Percentiles rank a stretch among this genome's conserved stretches.
Evolutionary conservation across 805 yeast species (phyloP).

Genomic region (Pichia heedii): DNA sequence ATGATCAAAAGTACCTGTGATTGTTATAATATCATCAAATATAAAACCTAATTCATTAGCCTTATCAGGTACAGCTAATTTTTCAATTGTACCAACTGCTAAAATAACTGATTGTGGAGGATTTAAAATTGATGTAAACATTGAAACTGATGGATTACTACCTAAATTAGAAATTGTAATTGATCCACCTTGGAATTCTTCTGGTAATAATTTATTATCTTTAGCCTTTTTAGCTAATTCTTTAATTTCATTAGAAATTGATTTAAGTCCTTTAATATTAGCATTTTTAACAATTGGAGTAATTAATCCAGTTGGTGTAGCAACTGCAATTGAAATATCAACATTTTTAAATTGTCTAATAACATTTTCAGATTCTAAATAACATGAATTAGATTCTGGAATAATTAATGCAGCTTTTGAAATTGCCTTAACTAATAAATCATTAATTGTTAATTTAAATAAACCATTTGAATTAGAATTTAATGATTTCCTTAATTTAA

Average conservation of each 20-base stretch:
- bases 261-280: slow-evolving; percentile 73
- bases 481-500: slow-evolving; percentile 85
- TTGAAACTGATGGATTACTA: slow-evolving; percentile 89
- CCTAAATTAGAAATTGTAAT: slow-evolving; percentile 98
- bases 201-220: slow-evolving; percentile 85
- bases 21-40: slow-evolving; percentile 82
- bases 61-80: slow-evolving; percentile 87
- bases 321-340: slow-evolving; percentile 97
- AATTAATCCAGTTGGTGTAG: slow-evolving; percentile 94
- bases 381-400: slow-evolving; percentile 89
- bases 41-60: slow-evolving; percentile 86
- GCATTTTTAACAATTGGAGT: slow-evolving; percentile 94
- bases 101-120: slow-evolving; percentile 95
- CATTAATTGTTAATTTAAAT: slow-evolving; percentile 89
- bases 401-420: slow-evolving; percentile 84
- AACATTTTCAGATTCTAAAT: slow-evolving; percentile 83
- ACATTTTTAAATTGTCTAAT: slow-evolving; percentile 88
- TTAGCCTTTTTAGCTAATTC: slow-evolving; percentile 95
- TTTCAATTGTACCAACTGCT: slow-evolving; percentile 90
- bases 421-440: slow-evolving; percentile 87
- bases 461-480: slow-evolving; percentile 79
- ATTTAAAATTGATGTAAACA: slow-evolving; percentile 95
- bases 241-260: slow-evolving; percentile 78
- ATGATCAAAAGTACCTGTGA: slow-evolving; percentile 98
- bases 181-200: slow-evolving; percentile 99